Base-by-base conservation (phyloP, 352 stramenopile species). In the Aphanomyces invadans region DNA sequence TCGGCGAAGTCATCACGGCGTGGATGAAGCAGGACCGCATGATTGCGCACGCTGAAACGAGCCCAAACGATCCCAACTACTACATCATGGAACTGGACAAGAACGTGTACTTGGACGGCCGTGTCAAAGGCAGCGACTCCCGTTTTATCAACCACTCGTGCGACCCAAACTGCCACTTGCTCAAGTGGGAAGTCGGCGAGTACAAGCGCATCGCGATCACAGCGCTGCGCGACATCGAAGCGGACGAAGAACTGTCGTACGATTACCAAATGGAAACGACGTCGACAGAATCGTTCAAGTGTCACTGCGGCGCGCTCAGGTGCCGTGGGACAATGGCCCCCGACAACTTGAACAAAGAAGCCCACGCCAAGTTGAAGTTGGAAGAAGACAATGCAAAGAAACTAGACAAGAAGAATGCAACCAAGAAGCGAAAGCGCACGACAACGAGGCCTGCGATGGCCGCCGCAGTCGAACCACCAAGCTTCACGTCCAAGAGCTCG, bases 141-240 rank as follows among this genome's bases (percentile, higher is more conserved):
- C 87, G 96, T 26, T 98, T 98, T 74, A 98, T 98, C 73, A 98
- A 99, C 74, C 96, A 99, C 76, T 96, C 88, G 11, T 99, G 95
- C 70, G 87, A 97, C 32, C 96, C 96, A 0, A 99, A 98, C 72
- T 98, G 93, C 72, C 82, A 89, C 15, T 74, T 98, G 36, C 76
- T 98, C 69, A 96, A 96, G 71, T 98, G 95, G 95, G 95, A 92
- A 59, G 95, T 98, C 31, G 85, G 83, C 44, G 94, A 92, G 42
- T 77, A 93, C 45, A 95, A 95, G 65, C 87, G 91, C 44, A 96
- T 98, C 67, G 90, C 87, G 32, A 97, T 98, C 70, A 96, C 91
- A 10, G 89, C 87, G 28, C 71, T 96, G 38, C 87, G 80, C 44
- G 89, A 98, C 71, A 96, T 98, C 38, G 61, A 82, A 2, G 70